phyloP scores from a whole-genome alignment of 2,329 filamentous ascomycete genomes.

The Arthrobotrys conoides region DNA sequence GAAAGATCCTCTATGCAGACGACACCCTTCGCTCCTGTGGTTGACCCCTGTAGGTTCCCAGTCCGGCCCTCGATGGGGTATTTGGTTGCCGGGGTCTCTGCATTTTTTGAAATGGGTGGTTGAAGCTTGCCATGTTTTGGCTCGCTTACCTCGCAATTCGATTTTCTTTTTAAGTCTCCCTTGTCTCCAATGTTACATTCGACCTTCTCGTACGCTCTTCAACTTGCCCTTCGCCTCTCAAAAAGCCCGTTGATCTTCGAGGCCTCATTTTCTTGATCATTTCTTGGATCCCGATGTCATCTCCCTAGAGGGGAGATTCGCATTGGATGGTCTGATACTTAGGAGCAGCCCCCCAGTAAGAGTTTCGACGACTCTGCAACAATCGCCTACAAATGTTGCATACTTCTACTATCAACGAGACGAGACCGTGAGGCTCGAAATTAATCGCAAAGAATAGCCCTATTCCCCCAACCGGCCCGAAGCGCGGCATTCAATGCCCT shows the following conservation, averaged over 20 bases:
- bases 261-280: conserved; percentile 29
- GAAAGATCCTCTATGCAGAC: conserved; percentile 15
- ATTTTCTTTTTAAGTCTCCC: conserved; percentile 50
- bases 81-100: conserved; percentile 45
- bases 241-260: conserved; percentile 27
- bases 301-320: conserved; percentile 17
- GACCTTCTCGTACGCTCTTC: conserved; percentile 48
- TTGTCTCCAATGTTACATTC: conserved; percentile 56
- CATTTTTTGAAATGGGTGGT: conserved; percentile 28
- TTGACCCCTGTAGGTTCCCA: conserved; percentile 41
- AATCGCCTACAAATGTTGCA: conserved; percentile 32
- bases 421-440: conserved; percentile 36
- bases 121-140: conserved; percentile 55
- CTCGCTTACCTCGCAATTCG: conserved; percentile 27
- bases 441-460: conserved; percentile 19
- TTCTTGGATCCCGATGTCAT: conserved; percentile 28
- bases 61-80: conserved; percentile 45
- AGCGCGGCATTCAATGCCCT: conserved; percentile 48
- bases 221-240: conserved; percentile 38
- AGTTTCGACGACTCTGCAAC: conserved; percentile 32
- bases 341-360: background rate
- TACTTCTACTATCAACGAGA: conserved; percentile 19
- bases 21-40: conserved; percentile 36
- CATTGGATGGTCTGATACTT: background rate
- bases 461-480: conserved; percentile 22